phyloP scores from a whole-genome alignment of 257 asterid species.

The Solanum corneliomulleri region DNA sequence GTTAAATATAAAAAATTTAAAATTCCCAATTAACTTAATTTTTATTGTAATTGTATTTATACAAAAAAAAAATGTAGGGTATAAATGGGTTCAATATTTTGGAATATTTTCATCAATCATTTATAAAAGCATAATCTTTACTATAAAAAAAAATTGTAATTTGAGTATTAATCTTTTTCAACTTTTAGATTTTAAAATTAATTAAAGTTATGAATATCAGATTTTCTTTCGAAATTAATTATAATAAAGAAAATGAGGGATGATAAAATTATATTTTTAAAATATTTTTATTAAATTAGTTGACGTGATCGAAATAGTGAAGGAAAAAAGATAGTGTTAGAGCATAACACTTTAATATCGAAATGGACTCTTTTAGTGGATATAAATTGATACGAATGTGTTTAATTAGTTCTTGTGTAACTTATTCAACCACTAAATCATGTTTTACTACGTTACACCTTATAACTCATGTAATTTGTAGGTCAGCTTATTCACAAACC shows the following conservation, averaged over 20 bases:
- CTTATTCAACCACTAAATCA: not conserved
- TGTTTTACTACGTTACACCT: accelerated
- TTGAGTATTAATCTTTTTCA: not conserved
- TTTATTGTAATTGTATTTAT: not conserved
- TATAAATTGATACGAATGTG: too few species aligned
- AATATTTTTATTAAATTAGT: not conserved
- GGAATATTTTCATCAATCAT: not conserved
- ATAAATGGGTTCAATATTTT: not conserved
- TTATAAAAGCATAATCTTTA: not conserved
- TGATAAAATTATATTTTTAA: not conserved
- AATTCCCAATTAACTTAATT: not conserved
- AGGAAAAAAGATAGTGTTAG: too few species aligned
- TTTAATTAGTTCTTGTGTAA: too few species aligned
- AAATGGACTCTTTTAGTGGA: too few species aligned
- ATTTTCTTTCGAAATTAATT: too few species aligned
- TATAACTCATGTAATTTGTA: not conserved
- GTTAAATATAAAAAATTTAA: not conserved
- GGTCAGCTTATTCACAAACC: too few species aligned
- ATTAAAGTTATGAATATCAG: too few species aligned
- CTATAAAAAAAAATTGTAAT: not conserved
- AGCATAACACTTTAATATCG: too few species aligned
- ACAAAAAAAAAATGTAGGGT: not conserved
- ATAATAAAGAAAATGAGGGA: not conserved
- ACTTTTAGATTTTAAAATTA: not conserved
- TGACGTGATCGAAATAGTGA: not conserved